Conservation (phyloP, 2,329 filamentous ascomycete species). For the Exserohilum turcica region DNA sequence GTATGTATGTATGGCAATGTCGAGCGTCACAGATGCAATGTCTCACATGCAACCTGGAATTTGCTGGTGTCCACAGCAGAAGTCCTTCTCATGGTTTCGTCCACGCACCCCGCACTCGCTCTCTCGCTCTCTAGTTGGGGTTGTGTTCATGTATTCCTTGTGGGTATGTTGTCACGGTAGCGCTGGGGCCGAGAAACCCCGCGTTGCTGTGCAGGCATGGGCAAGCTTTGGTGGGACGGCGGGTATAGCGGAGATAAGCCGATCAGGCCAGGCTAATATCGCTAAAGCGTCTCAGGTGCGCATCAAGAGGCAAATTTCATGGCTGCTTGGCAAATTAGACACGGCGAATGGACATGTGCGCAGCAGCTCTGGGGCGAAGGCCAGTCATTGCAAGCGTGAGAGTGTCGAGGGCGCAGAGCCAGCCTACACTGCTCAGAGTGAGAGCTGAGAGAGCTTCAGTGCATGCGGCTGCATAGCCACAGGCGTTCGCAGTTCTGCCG, state of each 20-base stretch:
- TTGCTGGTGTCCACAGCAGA: too few relatives aligned
- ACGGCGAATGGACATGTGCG: background rate
- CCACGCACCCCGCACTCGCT: too few relatives aligned
- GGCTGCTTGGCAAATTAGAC: background rate
- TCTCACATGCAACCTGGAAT: too few relatives aligned
- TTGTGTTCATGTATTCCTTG: too few relatives aligned
- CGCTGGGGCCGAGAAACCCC: background rate
- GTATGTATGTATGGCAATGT: too few relatives aligned
- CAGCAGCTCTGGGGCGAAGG: background rate
- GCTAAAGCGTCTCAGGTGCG: background rate
- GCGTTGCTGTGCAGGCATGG: background rate
- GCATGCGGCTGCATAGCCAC: background rate
- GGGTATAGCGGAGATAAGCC: constrained; percentile 18
- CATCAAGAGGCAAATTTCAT: constrained; percentile 7
- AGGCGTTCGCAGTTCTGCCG: background rate
- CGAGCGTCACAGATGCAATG: too few relatives aligned
- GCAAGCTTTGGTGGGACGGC: background rate
- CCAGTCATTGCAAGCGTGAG: background rate
- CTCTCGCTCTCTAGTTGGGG: too few relatives aligned
- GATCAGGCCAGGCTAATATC: background rate
- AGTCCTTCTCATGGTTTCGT: too few relatives aligned
- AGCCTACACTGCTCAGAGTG: background rate
- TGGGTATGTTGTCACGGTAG: too few relatives aligned
- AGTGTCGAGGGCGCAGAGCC: background rate
- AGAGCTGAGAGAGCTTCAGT: background rate